These are phyloP conservation scores for Monascus ruber DNA, from an alignment of 2,329 filamentous ascomycete genomes.

Conservation along the genomic window DNA sequence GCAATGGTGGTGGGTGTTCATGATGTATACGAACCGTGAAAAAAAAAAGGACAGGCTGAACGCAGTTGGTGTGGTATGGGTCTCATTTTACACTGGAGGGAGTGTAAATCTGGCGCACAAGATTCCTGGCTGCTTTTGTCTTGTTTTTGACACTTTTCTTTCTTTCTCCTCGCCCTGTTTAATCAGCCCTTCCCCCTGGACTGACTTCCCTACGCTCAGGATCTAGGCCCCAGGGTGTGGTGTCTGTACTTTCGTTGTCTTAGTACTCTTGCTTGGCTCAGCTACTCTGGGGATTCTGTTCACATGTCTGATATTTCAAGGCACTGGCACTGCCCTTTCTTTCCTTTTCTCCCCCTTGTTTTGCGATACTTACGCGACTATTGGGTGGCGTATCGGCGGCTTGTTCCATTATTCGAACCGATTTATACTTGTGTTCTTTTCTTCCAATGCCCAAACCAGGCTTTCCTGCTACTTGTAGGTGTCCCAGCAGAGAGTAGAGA, in stretches of 20 bases:
- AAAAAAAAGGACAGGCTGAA: slow-evolving; percentile 23
- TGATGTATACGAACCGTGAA: slow-evolving; percentile 23
- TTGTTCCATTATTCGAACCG: slow-evolving; percentile 1
- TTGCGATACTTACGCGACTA: background rate
- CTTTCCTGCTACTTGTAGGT: background rate
- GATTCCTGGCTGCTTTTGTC: slow-evolving; percentile 15
- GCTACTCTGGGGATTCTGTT: slow-evolving; percentile 4
- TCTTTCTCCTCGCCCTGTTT: background rate
- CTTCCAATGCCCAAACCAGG: background rate
- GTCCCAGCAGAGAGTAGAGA: background rate
- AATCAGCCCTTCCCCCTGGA: slow-evolving; percentile 1
- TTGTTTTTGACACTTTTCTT: slow-evolving; percentile 3
- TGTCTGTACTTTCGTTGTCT: too few species aligned
- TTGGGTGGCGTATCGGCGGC: slow-evolving; percentile 11
- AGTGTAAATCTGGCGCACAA: slow-evolving; percentile 20
- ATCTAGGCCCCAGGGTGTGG: too few species aligned
- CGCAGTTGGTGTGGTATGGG: slow-evolving; percentile 17
- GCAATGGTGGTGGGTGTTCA: slow-evolving; percentile 30
- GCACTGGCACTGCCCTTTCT: slow-evolving; percentile 4
- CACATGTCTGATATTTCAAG: slow-evolving; percentile 10
- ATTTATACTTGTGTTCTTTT: background rate
- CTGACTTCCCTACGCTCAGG: background rate
- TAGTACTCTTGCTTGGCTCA: too few species aligned
- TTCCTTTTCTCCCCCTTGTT: slow-evolving; percentile 1
- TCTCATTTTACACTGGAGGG: slow-evolving; percentile 16